Conservation (phyloP, 1,284 basidiomycete species). For the Lignosus rhinocerotis region DNA sequence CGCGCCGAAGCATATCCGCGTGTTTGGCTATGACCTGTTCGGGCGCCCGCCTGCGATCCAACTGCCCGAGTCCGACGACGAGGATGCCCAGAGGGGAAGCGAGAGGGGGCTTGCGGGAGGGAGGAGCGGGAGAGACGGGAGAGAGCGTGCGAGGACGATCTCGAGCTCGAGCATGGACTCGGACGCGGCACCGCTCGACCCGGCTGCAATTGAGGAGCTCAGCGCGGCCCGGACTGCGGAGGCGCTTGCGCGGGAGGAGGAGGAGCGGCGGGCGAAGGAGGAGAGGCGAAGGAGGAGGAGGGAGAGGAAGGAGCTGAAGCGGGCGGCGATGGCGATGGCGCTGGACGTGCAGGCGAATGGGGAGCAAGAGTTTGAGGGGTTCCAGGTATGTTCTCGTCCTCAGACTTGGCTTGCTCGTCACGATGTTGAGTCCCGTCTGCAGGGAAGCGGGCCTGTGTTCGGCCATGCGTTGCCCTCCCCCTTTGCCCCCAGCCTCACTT, state of each 20-base stretch:
- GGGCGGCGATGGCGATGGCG: slow-evolving; percentile 40
- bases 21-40: slow-evolving; percentile 68
- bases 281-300: slow-evolving; percentile 46
- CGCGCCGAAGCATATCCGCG: slow-evolving; percentile 43
- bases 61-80: slow-evolving; percentile 55
- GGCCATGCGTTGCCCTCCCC: slow-evolving; percentile 17
- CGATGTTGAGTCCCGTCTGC: not conserved
- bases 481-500: slow-evolving; percentile 18
- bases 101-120: slow-evolving; percentile 1
- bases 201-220: slow-evolving; percentile 50
- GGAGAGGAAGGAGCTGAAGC: slow-evolving; percentile 49
- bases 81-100: slow-evolving; percentile 22
- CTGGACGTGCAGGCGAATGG: slow-evolving; percentile 33
- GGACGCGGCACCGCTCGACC: slow-evolving; percentile 63
- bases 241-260: slow-evolving; percentile 40
- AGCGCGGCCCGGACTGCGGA: slow-evolving; percentile 40
- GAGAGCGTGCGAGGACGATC: slow-evolving; percentile 27
- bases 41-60: slow-evolving; percentile 56
- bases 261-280: slow-evolving; percentile 44
- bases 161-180: slow-evolving; percentile 56
- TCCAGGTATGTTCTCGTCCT: slow-evolving; percentile 43
- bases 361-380: slow-evolving; percentile 54
- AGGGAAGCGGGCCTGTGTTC: slow-evolving; percentile 34
- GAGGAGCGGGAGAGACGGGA: slow-evolving; percentile 1
- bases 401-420: not conserved